A percentile compares a stretch with the other conserved stretches of the same genome.
Conservation (phyloP, 768 basidiomycete genomes). For the Russula vinacea region DNA sequence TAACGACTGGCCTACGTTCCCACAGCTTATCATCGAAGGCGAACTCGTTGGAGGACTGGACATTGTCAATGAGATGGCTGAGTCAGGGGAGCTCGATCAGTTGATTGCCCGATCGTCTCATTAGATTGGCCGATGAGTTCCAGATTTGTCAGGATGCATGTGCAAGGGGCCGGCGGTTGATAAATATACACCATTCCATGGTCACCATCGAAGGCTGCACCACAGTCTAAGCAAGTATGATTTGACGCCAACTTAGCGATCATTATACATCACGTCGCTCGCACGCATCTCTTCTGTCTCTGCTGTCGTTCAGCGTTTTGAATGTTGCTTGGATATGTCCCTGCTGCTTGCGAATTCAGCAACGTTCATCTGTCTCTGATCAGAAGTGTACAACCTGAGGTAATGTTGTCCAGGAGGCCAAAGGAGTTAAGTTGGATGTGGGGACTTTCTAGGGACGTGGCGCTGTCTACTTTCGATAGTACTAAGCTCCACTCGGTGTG, state of each 20-base stretch:
- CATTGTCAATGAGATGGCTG: slow-evolving; percentile 84
- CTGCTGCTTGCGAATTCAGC: background rate
- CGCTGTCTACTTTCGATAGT: too few relatives aligned
- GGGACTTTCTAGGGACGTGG: too few relatives aligned
- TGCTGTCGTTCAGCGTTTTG: too few relatives aligned
- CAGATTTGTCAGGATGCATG: too few relatives aligned
- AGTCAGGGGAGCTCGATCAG: slow-evolving; percentile 72
- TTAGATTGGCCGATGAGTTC: background rate
- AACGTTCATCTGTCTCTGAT: background rate
- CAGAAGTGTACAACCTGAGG: background rate
- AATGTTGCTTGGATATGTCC: background rate
- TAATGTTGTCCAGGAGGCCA: background rate
- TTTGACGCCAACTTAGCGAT: background rate
- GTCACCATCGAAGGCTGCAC: too few relatives aligned
- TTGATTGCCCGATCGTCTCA: slow-evolving; percentile 25
- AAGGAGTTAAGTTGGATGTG: background rate
- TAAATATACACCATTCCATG: too few relatives aligned
- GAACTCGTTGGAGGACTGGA: slow-evolving; percentile 96
- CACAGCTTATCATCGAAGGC: slow-evolving; percentile 74
- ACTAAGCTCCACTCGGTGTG: too few relatives aligned
- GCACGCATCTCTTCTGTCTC: background rate
- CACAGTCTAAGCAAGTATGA: too few relatives aligned
- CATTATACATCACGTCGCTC: background rate
- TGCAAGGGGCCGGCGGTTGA: too few relatives aligned
- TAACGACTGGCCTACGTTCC: slow-evolving; percentile 64